phyloP scores from a whole-genome alignment of 2,329 filamentous ascomycete genomes.

The Diaporthe capsici region DNA sequence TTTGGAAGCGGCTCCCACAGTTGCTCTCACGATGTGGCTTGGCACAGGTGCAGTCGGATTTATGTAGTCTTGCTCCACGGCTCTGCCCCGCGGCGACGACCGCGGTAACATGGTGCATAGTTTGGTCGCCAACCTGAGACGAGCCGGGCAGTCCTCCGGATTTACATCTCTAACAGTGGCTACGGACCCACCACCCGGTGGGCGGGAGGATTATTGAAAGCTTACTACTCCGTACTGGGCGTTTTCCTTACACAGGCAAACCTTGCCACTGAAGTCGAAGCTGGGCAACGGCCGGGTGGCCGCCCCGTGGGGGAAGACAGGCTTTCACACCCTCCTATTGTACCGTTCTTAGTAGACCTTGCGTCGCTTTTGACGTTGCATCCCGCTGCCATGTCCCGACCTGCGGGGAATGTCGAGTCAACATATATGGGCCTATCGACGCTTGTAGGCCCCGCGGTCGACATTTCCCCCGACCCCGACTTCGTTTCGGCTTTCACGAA shows the following conservation, averaged over 20 bases:
- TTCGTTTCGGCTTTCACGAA: background rate
- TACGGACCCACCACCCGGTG: conserved; percentile 16
- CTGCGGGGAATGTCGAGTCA: conserved; percentile 9
- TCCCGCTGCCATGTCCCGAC: conserved; percentile 10
- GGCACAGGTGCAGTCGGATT: background rate
- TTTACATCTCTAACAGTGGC: background rate
- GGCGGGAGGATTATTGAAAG: background rate
- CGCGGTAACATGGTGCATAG: background rate
- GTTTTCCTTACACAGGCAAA: background rate
- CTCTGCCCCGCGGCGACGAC: background rate
- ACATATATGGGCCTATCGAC: background rate
- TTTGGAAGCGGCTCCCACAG: background rate
- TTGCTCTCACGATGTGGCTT: background rate
- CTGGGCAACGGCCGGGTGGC: background rate
- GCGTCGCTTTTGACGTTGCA: background rate
- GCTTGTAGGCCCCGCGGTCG: background rate
- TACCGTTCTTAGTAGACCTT: background rate
- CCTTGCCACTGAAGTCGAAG: background rate
- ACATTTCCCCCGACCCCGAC: conserved; percentile 14
- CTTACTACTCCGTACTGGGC: background rate
- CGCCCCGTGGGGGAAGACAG: background rate
- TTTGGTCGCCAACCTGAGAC: background rate
- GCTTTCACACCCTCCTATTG: background rate
- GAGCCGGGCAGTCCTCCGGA: background rate
- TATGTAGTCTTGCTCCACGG: background rate